A percentile compares a stretch with the other conserved stretches of the same genome.
These are phyloP conservation scores for Wallacemonas sp. DNA, from an alignment of 208 protist genomes.

Conservation along the genomic window DNA sequence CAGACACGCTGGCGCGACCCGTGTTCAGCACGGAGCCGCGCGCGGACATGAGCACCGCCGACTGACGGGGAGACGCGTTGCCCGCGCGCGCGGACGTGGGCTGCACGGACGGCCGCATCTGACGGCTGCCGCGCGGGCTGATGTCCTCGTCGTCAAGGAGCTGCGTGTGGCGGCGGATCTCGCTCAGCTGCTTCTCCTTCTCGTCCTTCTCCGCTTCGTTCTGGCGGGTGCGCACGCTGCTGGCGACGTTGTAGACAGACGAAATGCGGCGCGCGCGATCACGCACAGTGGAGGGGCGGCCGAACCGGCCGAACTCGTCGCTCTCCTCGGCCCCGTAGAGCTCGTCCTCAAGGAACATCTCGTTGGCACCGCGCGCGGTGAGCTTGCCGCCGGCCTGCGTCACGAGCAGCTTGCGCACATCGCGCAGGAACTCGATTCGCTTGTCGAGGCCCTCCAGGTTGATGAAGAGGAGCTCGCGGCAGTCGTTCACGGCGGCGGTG, in stretches of 20 bases:
- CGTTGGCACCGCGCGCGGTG: constrained; percentile 22
- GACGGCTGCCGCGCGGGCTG: constrained; percentile 4
- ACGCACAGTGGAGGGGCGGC: constrained; percentile 7
- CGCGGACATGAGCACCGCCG: constrained; percentile 34
- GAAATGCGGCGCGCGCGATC: constrained; percentile 29
- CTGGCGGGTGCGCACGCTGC: constrained; percentile 25
- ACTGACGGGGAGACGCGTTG: constrained; percentile 25
- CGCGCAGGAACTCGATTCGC: constrained; percentile 39
- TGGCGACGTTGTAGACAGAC: constrained; percentile 51
- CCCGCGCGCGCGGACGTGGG: background rate
- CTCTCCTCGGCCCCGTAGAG: background rate
- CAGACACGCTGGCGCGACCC: constrained; percentile 7
- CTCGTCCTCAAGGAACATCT: constrained; percentile 23
- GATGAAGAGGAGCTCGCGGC: constrained; percentile 28
- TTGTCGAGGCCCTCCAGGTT: constrained; percentile 45
- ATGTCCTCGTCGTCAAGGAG: constrained; percentile 17
- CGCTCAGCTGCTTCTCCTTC: constrained; percentile 32
- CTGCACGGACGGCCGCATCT: background rate
- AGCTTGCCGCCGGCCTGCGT: constrained; percentile 27
- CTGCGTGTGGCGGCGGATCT: constrained; percentile 27
- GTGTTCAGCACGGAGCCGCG: constrained; percentile 17
- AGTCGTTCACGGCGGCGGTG: constrained; percentile 6
- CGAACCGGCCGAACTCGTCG: constrained; percentile 8
- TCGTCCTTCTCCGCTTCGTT: constrained; percentile 37
- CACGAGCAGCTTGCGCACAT: constrained; percentile 28